Base-by-base conservation (phyloP, 768 basidiomycete genomes). In the Boletus fagicola region DNA sequence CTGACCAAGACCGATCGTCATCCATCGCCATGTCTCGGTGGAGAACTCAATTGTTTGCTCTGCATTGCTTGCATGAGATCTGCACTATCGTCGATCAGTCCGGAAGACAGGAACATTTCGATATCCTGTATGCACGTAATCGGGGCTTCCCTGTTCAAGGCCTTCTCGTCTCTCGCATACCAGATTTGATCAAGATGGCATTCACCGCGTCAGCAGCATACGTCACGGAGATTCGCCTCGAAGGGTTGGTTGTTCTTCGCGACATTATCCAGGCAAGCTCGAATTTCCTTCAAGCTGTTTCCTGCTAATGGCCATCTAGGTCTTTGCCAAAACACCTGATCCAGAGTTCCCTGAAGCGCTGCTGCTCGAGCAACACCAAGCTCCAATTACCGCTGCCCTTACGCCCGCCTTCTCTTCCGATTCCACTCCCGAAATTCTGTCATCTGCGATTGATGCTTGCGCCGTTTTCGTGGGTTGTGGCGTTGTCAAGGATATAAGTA, bases 181-280 rank as follows among this genome's bases (percentile, higher is more conserved):
- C 90, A 7, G 97, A 99, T 73, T 77, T 99, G 56, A 96, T 99
- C 73, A 92, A 83, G 75, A 97, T 98, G 88, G 96, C 97, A 0
- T 98, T 99, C 70, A 96, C 93, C 13, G 95, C 97, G 0, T 94
- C 94, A 16, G 92, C 96, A 0, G 94, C 97, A 5, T 92, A 97
- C 68, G 94, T 98, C 33, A 94, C 92, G 10, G 94, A 98, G 69
- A 98, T 98, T 60, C 83, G 96, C 35, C 74, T 98, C 28, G 91
- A 94, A 69, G 97, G 97, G 2, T 74, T 98, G 28, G 79, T 92
- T 9, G 92, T 99, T 5, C 75, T 99, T 28, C 81, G 86, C 31
- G 95, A 98, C 71, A 92, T 98, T 31, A 94, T 99, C 59, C 84
- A 94, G 79, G 96, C 92, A 65, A 47, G 75, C 57, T 47, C 15